Evolutionary conservation across 2,329 filamentous ascomycete genomes (phyloP), one percentile per base, ranked within the genome.

Genomic region (Cladosporium oxysporum): DNA sequence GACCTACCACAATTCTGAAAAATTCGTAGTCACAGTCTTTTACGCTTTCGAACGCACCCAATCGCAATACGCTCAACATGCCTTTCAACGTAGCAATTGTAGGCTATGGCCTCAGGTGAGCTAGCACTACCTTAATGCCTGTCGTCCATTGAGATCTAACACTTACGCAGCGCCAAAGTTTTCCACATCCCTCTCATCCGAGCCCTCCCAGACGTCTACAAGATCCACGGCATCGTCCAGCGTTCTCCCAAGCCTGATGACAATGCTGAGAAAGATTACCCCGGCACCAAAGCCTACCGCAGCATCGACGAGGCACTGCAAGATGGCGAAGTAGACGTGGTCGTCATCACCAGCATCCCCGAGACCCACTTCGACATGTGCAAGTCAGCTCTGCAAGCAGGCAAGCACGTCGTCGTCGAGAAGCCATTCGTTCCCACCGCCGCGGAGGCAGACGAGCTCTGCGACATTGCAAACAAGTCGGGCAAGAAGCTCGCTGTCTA

Each of bases 121-220:
- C 37, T 41, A 41, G 29, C 41, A 21, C 11, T n/a, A 11, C 8
- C n/a, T 12, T 11, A 16, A 4, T 23, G n/a, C 21, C n/a, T 47
- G 21, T 12, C 41, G 5, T 3, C 8, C 41, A 47, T 41, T 21
- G 12, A 23, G 3, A 28, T 2, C 57, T 59, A 47, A 59, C 37
- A 47, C 16, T 2, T 14, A 4, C 16, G 11, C 61, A 63, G 61
- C 50, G 91, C 91, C 78, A 93, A 93, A 76, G 83, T 90, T 79
- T 95, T 94, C 80, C 91, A 95, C 78, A 92, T 94, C 74, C 91
- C 91, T 68, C 91, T 93, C 79, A 85, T 95, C 78, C 80, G 81
- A 62, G 83, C 84, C 33, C 87, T 89, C 0, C 83, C 76, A 21
- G 67, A 88, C 7, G 81, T 85, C 64, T 84, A 93, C 75, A 87